Conservation (phyloP, 495 filamentous ascomycete species). For the Amniculicola lignicola region DNA sequence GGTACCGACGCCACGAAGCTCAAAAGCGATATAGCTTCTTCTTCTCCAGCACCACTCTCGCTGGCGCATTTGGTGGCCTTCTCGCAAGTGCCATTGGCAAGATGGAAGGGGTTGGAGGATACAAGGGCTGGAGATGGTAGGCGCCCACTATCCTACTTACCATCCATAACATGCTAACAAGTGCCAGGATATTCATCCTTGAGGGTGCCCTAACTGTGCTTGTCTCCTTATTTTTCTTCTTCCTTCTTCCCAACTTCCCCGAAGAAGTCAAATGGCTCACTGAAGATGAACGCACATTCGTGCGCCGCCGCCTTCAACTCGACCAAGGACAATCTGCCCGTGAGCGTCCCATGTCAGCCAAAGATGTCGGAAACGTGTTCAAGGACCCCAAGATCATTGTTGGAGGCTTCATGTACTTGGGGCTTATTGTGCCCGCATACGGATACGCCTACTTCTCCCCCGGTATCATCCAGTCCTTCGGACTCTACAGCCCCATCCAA, state of each 20-base stretch:
- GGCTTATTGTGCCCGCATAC: slow-evolving; percentile 84
- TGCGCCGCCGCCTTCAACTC: slow-evolving; percentile 67
- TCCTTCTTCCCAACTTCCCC: slow-evolving; percentile 75
- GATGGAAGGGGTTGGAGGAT: slow-evolving; percentile 66
- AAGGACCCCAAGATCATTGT: slow-evolving; percentile 66
- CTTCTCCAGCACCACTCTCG: slow-evolving; percentile 69
- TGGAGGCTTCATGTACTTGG: slow-evolving; percentile 87
- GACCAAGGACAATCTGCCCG: slow-evolving; percentile 69
- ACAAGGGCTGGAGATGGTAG: slow-evolving; percentile 88
- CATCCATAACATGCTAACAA: too few relatives aligned
- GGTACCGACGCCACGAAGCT: slow-evolving; percentile 84
- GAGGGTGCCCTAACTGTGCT: slow-evolving; percentile 74
- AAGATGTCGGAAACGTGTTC: slow-evolving; percentile 68
- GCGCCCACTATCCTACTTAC: too few relatives aligned
- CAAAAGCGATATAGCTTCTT: slow-evolving; percentile 89
- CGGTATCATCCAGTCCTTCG: slow-evolving; percentile 45
- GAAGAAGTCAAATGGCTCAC: slow-evolving; percentile 65
- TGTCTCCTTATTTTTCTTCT: slow-evolving; percentile 71
- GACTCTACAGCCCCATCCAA: slow-evolving; percentile 46
- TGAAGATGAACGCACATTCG: slow-evolving; percentile 70
- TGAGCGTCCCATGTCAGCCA: slow-evolving; percentile 59
- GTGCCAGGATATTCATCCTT: slow-evolving; percentile 68
- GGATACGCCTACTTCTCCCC: slow-evolving; percentile 72
- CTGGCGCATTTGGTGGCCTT: slow-evolving; percentile 45
- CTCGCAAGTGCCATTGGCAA: slow-evolving; percentile 66